Conservation (phyloP, 345 rosid species). For the Hevea brasiliensis region DNA sequence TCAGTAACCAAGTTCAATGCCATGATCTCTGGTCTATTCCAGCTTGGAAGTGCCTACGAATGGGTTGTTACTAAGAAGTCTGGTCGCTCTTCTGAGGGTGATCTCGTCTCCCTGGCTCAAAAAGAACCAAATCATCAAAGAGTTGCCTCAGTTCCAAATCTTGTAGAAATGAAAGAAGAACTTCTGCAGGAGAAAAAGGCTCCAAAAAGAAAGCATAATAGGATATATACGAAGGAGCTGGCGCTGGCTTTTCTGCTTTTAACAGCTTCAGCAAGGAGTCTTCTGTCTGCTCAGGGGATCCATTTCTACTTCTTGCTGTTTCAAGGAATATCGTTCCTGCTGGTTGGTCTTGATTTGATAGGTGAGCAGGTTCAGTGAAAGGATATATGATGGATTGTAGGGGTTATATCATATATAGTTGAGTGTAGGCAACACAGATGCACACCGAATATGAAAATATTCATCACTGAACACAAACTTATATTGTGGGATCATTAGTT, state of each 20-base stretch:
- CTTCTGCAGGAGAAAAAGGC: constrained; percentile 39
- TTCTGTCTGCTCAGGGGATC: constrained; percentile 91
- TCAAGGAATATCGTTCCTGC: constrained; percentile 89
- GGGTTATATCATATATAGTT: not conserved
- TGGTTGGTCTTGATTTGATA: constrained; percentile 90
- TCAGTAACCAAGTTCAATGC: constrained; percentile 96
- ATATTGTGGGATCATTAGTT: constrained; percentile 1
- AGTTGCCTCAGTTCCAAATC: constrained; percentile 55
- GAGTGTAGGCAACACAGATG: constrained; percentile 8
- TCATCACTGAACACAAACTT: not conserved
- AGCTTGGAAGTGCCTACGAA: constrained; percentile 93
- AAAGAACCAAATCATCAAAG: constrained; percentile 58
- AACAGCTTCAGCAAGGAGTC: constrained; percentile 84
- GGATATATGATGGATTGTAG: not conserved
- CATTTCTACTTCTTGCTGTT: constrained; percentile 97
- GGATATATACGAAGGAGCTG: constrained; percentile 82
- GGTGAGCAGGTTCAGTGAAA: constrained; percentile 87
- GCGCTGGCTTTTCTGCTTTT: constrained; percentile 80
- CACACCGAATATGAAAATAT: not conserved
- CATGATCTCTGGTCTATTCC: constrained; percentile 91
- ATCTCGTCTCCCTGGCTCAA: constrained; percentile 58
- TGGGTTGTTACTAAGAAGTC: constrained; percentile 98
- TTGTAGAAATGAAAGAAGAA: constrained; percentile 52
- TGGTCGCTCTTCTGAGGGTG: constrained; percentile 93
- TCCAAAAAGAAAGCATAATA: constrained; percentile 71